Evolutionary conservation across 768 basidiomycete genomes (phyloP), one percentile per base, ranked within the genome.

Genomic region (Inosperma sp.): DNA sequence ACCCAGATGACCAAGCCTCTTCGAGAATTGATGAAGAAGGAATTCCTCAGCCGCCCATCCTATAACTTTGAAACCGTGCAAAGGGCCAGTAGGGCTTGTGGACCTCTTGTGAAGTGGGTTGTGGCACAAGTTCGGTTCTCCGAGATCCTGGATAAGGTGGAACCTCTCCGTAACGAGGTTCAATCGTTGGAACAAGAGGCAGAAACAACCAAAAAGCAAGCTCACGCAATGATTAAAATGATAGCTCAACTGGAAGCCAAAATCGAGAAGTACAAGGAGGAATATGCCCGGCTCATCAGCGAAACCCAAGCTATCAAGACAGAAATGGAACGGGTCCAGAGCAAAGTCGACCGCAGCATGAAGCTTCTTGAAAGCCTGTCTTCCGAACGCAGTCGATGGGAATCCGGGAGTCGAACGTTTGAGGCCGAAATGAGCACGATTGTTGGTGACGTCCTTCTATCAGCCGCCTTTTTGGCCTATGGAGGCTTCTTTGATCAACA

Each of bases 381-480:
- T 7, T 97, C 96, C 1, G 96, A 99, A 68, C 81, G 91, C 64
- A 77, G 79, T 35, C 84, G 96, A 54, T 99, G 96, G 96, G 93
- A 98, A 65, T 72, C 81, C 3, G 93, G 93, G 27, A 97, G 94
- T 67, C 83, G 86, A 43, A 93, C 93, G 0, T 99, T 99, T 65
- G 96, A 97, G 60, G 82, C 85, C 1, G 95, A 98, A 68, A 98
- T 98, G 95, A 88, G 91, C 65, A 99, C 96, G 35, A 94, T 98
- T 56, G 92, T 94, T 29, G 96, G 96, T 21, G 95, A 99, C 65
- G 94, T 97, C 37, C 71, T 99, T 25, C 78, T 98, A 29, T 96
- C 95, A 34, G 88, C 95, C 1, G 96, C 91, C 0, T 98, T 97
- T 82, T 70, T 98, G 52, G 94, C 96, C 1, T 99, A 99, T 60